Conservation (phyloP, 2,329 filamentous ascomycete species). For the Fusarium torulosum region DNA sequence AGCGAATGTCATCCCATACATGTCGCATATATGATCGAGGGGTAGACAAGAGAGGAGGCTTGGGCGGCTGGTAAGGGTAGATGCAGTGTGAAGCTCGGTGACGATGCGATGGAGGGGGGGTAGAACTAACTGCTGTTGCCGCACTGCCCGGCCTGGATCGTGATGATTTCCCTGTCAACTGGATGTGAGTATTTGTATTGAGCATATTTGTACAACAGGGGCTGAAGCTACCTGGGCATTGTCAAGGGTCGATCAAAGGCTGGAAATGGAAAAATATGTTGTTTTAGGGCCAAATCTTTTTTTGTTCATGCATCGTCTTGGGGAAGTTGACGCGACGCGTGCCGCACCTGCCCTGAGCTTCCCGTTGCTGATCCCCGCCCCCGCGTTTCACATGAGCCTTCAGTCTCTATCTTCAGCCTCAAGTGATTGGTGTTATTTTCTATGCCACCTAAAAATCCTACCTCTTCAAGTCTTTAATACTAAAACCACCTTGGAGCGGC, state of each 20-base stretch:
- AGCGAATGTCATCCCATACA: conserved; percentile 5
- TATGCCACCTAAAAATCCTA: too few species aligned
- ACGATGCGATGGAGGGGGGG: conserved; percentile 17
- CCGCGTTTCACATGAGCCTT: conserved; percentile 32
- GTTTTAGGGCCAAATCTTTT: conserved; percentile 31
- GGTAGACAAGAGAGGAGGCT: background rate
- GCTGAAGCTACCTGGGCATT: conserved; percentile 46
- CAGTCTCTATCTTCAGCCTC: conserved; percentile 12
- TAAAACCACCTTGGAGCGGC: background rate
- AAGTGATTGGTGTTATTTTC: too few species aligned
- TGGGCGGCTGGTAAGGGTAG: background rate
- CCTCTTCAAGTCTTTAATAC: background rate
- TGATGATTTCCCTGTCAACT: conserved; percentile 90
- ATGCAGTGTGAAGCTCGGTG: conserved; percentile 9
- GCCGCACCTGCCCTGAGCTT: conserved; percentile 30
- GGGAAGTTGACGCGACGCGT: conserved; percentile 40
- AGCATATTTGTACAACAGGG: background rate
- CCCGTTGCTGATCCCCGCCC: conserved; percentile 32
- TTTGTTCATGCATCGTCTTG: conserved; percentile 24
- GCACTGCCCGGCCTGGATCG: conserved; percentile 98
- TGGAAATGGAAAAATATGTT: conserved; percentile 27
- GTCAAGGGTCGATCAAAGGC: conserved; percentile 15
- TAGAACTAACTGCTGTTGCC: conserved; percentile 92
- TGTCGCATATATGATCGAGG: background rate
- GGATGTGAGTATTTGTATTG: conserved; percentile 12